Conservation (phyloP, 495 filamentous ascomycete genomes). For the Penicillium malachiteum region DNA sequence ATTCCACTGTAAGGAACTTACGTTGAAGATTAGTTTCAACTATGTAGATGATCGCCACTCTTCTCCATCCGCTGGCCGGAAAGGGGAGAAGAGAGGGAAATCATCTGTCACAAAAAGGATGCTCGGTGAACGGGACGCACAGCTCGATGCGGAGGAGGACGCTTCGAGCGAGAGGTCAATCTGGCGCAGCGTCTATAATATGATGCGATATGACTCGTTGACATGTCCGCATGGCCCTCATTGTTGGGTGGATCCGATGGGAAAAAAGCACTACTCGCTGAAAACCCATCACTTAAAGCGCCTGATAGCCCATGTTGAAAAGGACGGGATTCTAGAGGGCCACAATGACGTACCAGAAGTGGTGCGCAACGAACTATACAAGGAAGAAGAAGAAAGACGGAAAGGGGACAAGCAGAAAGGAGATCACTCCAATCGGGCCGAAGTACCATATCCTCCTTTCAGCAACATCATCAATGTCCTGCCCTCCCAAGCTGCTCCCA, state of each 20-base stretch:
- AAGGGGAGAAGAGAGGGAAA: slow-evolving; percentile 25
- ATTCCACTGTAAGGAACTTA: too few relatives aligned
- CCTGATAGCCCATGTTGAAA: slow-evolving; percentile 24
- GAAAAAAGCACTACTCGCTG: slow-evolving; percentile 35
- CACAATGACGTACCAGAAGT: slow-evolving; percentile 28
- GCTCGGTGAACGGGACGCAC: slow-evolving; percentile 22
- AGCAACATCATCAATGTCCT: slow-evolving; percentile 18
- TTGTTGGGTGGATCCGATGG: slow-evolving; percentile 30
- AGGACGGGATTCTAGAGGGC: slow-evolving; percentile 19
- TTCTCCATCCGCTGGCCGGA: too few relatives aligned
- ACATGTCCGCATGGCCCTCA: slow-evolving; percentile 26
- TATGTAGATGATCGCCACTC: too few relatives aligned
- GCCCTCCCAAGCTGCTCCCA: too few relatives aligned
- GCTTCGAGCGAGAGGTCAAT: slow-evolving; percentile 18
- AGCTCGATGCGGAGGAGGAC: slow-evolving; percentile 28
- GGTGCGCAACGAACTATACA: slow-evolving; percentile 23
- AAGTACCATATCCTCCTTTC: slow-evolving; percentile 17
- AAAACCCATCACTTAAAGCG: slow-evolving; percentile 24
- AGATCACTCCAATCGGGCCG: slow-evolving; percentile 1
- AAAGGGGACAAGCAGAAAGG: slow-evolving; percentile 18
- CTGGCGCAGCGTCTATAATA: slow-evolving; percentile 29
- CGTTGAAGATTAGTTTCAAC: too few relatives aligned
- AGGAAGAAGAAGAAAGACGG: slow-evolving; percentile 31
- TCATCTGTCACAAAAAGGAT: slow-evolving; percentile 19
- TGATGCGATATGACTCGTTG: slow-evolving; percentile 28